phyloP scores from a whole-genome alignment of 2,329 filamentous ascomycete genomes.

The Septoria petroselini region DNA sequence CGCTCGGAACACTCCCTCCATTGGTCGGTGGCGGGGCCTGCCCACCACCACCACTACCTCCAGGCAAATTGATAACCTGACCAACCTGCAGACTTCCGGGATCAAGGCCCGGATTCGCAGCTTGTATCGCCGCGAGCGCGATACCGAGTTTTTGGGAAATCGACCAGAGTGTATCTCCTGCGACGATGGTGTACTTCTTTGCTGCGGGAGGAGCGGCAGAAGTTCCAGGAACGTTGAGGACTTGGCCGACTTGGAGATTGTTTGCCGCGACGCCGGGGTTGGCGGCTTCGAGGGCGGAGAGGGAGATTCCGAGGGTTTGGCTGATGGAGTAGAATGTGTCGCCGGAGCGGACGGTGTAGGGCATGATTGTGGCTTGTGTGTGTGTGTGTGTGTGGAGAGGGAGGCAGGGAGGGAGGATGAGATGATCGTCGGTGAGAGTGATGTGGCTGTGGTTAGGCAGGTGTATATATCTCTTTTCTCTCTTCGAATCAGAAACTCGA shows the following conservation, averaged over 20 bases:
- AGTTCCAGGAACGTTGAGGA: conserved; percentile 10
- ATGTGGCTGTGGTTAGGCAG: too few relatives aligned
- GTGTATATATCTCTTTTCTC: too few relatives aligned
- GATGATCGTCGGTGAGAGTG: too few relatives aligned
- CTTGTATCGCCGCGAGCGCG: conserved; percentile 2
- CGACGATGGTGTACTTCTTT: conserved; percentile 10
- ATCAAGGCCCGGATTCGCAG: conserved; percentile 14
- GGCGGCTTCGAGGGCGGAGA: conserved; percentile 8
- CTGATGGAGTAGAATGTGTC: conserved; percentile 15
- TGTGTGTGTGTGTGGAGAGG: too few relatives aligned
- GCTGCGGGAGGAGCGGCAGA: not conserved
- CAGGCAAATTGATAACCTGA: conserved; percentile 5
- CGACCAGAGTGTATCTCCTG: conserved; percentile 12
- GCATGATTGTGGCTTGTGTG: not conserved
- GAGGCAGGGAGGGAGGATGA: too few relatives aligned
- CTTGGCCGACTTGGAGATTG: conserved; percentile 12
- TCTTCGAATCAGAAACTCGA: too few relatives aligned
- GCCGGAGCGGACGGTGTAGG: conserved; percentile 8
- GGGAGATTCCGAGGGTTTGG: conserved; percentile 7
- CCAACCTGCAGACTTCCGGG: conserved; percentile 6
- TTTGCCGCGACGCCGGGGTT: conserved; percentile 5
- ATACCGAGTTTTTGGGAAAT: conserved; percentile 5
- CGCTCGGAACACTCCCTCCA: not conserved
- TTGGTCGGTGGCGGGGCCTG: not conserved
- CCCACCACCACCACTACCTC: not conserved